A percentile compares a stretch with the other conserved stretches of the same genome.
Conservation (phyloP, 2,329 filamentous ascomycete genomes). For the Chaetomium strumarium region DNA sequence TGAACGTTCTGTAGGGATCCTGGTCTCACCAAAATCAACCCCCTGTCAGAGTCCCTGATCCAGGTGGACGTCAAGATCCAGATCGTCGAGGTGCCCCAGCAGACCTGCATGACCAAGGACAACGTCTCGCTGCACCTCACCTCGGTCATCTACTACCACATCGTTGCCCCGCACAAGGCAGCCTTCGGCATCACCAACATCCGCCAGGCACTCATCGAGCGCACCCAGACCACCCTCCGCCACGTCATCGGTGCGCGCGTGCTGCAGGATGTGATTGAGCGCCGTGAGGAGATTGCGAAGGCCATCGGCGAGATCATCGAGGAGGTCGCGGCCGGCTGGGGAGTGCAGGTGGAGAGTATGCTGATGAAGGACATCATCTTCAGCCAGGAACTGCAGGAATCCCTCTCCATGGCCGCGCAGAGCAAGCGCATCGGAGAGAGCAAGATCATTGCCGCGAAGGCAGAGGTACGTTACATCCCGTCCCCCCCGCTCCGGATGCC, state of each 20-base stretch:
- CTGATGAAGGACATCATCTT: conserved; percentile 99
- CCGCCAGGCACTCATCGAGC: conserved; percentile 91
- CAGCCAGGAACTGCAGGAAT: conserved; percentile 90
- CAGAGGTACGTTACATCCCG: conserved; percentile 48
- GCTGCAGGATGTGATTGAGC: conserved; percentile 96
- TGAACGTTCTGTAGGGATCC: conserved; percentile 51
- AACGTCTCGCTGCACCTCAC: conserved; percentile 92
- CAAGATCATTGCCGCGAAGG: conserved; percentile 96
- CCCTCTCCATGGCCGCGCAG: conserved; percentile 95
- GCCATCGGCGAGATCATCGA: conserved; percentile 97
- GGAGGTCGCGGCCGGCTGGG: conserved; percentile 89
- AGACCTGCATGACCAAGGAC: conserved; percentile 99
- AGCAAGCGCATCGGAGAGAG: conserved; percentile 97
- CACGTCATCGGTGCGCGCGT: conserved; percentile 95
- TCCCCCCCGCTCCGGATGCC: background rate
- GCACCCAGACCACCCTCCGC: conserved; percentile 93
- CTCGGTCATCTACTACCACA: conserved; percentile 98
- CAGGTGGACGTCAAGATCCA: conserved; percentile 99
- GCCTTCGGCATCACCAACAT: conserved; percentile 96
- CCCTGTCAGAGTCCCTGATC: conserved; percentile 80
- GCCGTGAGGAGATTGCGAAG: conserved; percentile 91
- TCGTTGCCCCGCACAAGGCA: conserved; percentile 89
- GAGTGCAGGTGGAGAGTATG: conserved; percentile 95
- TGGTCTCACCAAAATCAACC: conserved; percentile 95
- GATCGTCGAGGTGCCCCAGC: conserved; percentile 90